These are phyloP conservation scores for Aspergillus heteromorphus DNA, from an alignment of 495 filamentous ascomycete genomes.

Conservation along the genomic window DNA sequence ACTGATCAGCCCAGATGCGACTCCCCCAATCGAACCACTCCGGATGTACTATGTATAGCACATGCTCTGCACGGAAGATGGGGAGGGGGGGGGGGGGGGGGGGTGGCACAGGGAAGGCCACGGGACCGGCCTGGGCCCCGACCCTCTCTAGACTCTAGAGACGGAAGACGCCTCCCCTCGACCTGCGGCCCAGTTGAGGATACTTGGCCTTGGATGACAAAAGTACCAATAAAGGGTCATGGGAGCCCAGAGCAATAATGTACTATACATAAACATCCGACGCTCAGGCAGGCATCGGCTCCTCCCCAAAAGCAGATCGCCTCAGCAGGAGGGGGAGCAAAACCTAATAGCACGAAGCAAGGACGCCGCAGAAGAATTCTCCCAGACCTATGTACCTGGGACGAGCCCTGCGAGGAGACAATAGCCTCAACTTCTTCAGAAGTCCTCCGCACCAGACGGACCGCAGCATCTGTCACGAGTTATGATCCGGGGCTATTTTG, in stretches of 20 bases:
- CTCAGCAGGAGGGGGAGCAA: slow-evolving; percentile 14
- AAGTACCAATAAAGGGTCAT: slow-evolving; percentile 13
- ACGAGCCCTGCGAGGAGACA: slow-evolving; percentile 25
- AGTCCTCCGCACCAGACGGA: not conserved
- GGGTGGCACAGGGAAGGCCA: not conserved
- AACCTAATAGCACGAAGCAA: slow-evolving; percentile 37
- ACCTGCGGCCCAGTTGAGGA: slow-evolving; percentile 5
- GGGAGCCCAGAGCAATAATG: slow-evolving; percentile 1
- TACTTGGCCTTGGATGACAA: slow-evolving; percentile 2
- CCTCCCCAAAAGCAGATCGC: slow-evolving; percentile 15
- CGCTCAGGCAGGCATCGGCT: slow-evolving; percentile 14
- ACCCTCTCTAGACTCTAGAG: too few relatives aligned
- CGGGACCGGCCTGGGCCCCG: not conserved
- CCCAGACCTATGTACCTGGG: slow-evolving; percentile 12
- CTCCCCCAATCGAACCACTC: not conserved
- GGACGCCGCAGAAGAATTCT: slow-evolving; percentile 16
- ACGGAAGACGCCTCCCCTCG: not conserved
- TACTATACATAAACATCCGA: slow-evolving; percentile 20
- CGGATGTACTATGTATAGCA: not conserved
- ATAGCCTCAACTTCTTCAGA: not conserved
- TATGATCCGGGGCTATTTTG: not conserved
- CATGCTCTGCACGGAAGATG: not conserved
- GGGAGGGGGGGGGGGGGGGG: too few relatives aligned
- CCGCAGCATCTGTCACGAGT: not conserved
- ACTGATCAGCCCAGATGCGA: not conserved